phyloP scores from a whole-genome alignment of 345 rosid species.

The Populus nigra region DNA sequence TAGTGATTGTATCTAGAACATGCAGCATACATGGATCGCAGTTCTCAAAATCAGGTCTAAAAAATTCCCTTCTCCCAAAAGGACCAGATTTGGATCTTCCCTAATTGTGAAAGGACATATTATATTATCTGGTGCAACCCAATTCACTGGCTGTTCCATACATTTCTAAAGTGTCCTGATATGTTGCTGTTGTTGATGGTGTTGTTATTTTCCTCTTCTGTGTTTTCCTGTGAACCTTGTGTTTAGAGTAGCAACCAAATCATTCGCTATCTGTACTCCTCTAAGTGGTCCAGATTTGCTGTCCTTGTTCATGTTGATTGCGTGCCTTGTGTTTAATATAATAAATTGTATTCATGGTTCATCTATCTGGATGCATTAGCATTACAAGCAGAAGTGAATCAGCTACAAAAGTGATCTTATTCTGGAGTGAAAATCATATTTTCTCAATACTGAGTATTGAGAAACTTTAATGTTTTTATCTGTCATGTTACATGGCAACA shows the following conservation, averaged over 20 bases:
- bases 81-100: background rate
- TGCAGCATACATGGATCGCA: background rate
- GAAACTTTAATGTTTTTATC: background rate
- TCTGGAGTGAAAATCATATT: background rate
- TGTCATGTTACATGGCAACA: background rate
- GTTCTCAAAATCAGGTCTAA: background rate
- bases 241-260: background rate
- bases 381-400: background rate
- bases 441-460: background rate
- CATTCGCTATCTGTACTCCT: background rate
- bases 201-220: background rate
- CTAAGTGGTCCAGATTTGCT: background rate
- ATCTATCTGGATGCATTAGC: background rate
- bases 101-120: background rate
- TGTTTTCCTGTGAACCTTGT: background rate
- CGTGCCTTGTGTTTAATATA: background rate
- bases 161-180: background rate
- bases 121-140: constrained; percentile 4
- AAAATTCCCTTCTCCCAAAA: background rate
- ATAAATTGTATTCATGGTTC: background rate
- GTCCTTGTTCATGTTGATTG: background rate
- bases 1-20: background rate
- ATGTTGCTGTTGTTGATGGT: background rate
- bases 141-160: background rate
- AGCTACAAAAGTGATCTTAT: background rate